These are phyloP conservation scores for Colletotrichum graminicola DNA, from an alignment of 2,329 filamentous ascomycete species.

Conservation along the genomic window DNA sequence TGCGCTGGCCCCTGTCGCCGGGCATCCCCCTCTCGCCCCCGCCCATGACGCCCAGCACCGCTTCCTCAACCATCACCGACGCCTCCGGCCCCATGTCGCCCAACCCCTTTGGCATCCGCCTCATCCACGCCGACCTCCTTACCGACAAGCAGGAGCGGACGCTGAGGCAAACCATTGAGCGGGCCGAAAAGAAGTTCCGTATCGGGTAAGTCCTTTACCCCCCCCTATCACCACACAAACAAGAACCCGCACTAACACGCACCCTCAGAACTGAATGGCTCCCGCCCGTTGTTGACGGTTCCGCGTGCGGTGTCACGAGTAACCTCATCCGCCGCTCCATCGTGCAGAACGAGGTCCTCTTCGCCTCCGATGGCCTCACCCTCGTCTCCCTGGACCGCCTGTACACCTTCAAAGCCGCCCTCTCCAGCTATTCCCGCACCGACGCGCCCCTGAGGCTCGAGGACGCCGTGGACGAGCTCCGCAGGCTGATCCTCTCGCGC, in stretches of 20 bases:
- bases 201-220: conserved; percentile 43
- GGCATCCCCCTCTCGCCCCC: conserved; percentile 55
- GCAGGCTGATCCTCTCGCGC: conserved; percentile 68
- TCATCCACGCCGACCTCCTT: conserved; percentile 63
- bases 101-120: conserved; percentile 61
- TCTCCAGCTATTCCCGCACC: conserved; percentile 67
- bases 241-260: conserved; percentile 2
- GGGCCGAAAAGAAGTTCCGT: conserved; percentile 61
- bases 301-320: conserved; percentile 59
- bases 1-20: conserved; percentile 53
- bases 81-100: conserved; percentile 50
- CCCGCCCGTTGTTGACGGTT: conserved; percentile 57
- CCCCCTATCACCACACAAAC: conserved; percentile 36
- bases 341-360: conserved; percentile 71
- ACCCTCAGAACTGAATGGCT: conserved; percentile 56
- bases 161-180: conserved; percentile 62
- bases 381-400: conserved; percentile 71
- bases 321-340: conserved; percentile 69
- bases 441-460: conserved; percentile 62
- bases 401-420: conserved; percentile 73
- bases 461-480: conserved; percentile 73
- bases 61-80: conserved; percentile 53
- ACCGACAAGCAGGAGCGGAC: conserved; percentile 61
- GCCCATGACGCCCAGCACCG: conserved; percentile 63
- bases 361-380: conserved; percentile 69